A percentile compares a stretch with the other conserved stretches of the same genome.
phyloP scores from a whole-genome alignment of 2,329 filamentous ascomycete genomes.

The Beauveria sp. region DNA sequence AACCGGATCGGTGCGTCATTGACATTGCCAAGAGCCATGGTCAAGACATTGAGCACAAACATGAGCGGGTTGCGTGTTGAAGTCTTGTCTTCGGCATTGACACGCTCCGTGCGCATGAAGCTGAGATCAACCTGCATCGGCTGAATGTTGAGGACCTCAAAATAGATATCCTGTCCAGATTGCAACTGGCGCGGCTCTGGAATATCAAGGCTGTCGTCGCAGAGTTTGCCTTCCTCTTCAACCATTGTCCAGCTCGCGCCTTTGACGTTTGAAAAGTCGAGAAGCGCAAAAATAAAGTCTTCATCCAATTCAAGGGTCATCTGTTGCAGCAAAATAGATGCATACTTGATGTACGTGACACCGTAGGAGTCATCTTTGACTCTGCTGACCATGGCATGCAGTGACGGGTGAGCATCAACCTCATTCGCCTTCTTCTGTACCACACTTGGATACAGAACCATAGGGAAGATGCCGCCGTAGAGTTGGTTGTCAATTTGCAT shows the following conservation, averaged over 20 bases:
- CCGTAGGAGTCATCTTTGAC: constrained; percentile 99
- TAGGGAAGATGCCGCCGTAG: constrained; percentile 96
- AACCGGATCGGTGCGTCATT: constrained; percentile 93
- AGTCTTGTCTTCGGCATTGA: constrained; percentile 93
- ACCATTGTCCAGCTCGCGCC: constrained; percentile 67
- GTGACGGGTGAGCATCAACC: constrained; percentile 90
- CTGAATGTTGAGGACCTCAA: constrained; percentile 92
- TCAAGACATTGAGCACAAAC: constrained; percentile 98
- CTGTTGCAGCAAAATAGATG: constrained; percentile 85
- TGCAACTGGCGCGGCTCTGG: constrained; percentile 84
- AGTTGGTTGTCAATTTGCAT: constrained; percentile 98
- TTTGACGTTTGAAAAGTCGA: constrained; percentile 91
- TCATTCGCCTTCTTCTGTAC: constrained; percentile 96
- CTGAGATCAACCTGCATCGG: constrained; percentile 97
- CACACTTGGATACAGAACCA: constrained; percentile 93
- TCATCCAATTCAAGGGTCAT: constrained; percentile 98
- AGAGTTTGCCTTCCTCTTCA: constrained; percentile 75
- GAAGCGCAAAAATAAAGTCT: constrained; percentile 91
- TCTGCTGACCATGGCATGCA: constrained; percentile 83
- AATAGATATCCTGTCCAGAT: constrained; percentile 90
- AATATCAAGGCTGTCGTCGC: constrained; percentile 83
- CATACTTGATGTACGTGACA: constrained; percentile 97
- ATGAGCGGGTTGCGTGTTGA: constrained; percentile 89
- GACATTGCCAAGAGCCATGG: constrained; percentile 98
- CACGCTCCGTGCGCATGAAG: constrained; percentile 90